Evolutionary conservation across 208 protist species (phyloP).

Genomic region (Acanthamoeba rhysodes): DNA sequence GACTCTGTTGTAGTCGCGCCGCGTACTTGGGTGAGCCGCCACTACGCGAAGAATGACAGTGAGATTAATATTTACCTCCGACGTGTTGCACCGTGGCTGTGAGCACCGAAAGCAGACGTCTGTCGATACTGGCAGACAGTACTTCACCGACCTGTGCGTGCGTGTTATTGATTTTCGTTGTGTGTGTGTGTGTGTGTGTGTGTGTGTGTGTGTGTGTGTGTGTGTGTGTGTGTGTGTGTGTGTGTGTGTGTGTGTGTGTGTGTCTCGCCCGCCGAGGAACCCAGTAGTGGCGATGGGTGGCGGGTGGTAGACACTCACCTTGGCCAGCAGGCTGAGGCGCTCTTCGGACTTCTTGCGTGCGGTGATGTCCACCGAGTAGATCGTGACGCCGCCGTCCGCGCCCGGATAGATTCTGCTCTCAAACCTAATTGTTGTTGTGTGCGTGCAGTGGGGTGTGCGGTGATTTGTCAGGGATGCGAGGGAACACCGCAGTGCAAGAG

Average conservation of each 20-base stretch:
- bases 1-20: neutral
- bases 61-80: neutral
- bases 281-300: no score
- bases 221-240: no score
- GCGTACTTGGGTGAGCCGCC: no score
- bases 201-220: no score
- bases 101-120: neutral
- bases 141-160: neutral
- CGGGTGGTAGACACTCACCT: neutral
- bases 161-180: no score
- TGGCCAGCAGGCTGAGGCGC: neutral
- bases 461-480: neutral
- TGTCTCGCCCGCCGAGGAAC: no score
- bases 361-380: neutral
- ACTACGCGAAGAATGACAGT: neutral
- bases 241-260: no score
- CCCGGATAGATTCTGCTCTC: constrained; percentile 18
- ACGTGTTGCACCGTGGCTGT: neutral
- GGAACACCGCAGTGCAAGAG: neutral
- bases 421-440: neutral
- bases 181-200: no score
- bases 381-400: neutral
- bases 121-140: neutral
- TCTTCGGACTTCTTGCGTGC: neutral
- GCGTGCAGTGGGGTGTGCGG: no score